These are phyloP conservation scores for Amanita fuliginea DNA, from an alignment of 768 basidiomycete genomes.

Conservation along the genomic window DNA sequence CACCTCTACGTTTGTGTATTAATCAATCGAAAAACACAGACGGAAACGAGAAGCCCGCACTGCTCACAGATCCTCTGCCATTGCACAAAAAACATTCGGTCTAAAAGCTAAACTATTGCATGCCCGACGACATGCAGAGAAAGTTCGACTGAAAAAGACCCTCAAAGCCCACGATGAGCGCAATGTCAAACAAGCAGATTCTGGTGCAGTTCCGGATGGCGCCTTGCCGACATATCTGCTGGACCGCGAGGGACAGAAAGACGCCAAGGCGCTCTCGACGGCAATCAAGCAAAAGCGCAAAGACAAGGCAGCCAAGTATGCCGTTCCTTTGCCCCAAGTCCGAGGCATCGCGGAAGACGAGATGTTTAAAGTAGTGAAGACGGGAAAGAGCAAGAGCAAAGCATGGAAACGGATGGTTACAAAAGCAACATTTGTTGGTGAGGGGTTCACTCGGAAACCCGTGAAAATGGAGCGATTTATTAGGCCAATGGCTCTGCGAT, in stretches of 20 bases:
- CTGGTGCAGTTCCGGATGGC: slow-evolving; percentile 72
- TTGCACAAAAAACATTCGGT: slow-evolving; percentile 91
- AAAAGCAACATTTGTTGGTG: slow-evolving; percentile 98
- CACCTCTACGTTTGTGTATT: slow-evolving; percentile 2
- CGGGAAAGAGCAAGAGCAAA: slow-evolving; percentile 93
- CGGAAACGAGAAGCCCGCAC: slow-evolving; percentile 76
- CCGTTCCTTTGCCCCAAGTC: slow-evolving; percentile 94
- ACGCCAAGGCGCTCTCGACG: slow-evolving; percentile 90
- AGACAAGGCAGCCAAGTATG: slow-evolving; percentile 97
- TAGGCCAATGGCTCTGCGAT: slow-evolving; percentile 92
- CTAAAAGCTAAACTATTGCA: slow-evolving; percentile 98
- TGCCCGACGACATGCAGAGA: slow-evolving; percentile 92
- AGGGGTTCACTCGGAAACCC: slow-evolving; percentile 95
- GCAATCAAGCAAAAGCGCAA: slow-evolving; percentile 99
- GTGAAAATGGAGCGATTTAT: slow-evolving; percentile 99
- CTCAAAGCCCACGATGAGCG: slow-evolving; percentile 99
- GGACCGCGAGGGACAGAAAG: slow-evolving; percentile 96
- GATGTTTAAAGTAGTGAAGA: slow-evolving; percentile 99
- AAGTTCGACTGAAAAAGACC: slow-evolving; percentile 98
- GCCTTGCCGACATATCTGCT: slow-evolving; percentile 93
- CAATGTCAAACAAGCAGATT: slow-evolving; percentile 90
- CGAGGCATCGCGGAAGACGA: slow-evolving; percentile 98
- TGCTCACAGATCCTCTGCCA: slow-evolving; percentile 66
- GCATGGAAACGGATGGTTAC: slow-evolving; percentile 99
- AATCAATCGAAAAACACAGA: slow-evolving; percentile 24